These are phyloP conservation scores for Epichloe coenophiala DNA, from an alignment of 2,329 filamentous ascomycete species.

Conservation along the genomic window DNA sequence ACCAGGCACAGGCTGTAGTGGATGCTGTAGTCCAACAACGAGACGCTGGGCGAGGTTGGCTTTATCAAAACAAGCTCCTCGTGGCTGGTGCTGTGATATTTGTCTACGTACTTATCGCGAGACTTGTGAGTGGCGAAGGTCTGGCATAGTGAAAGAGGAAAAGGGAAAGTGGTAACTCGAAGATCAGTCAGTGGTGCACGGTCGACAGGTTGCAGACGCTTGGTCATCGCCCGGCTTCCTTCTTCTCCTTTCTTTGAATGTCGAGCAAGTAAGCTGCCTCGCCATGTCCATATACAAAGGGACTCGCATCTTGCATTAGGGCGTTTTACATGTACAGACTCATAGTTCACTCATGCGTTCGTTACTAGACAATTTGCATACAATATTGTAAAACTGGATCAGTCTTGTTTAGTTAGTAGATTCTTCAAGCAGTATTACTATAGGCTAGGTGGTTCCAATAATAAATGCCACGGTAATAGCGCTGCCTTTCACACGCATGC, in stretches of 20 bases:
- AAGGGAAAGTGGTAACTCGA: neutral
- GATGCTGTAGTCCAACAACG: slow-evolving; percentile 63
- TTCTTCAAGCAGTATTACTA: neutral
- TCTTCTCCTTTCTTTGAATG: neutral
- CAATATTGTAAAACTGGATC: neutral
- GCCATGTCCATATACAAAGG: neutral
- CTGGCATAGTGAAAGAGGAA: slow-evolving; percentile 7
- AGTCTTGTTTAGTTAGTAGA: neutral
- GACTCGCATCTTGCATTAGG: neutral
- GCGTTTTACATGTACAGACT: neutral
- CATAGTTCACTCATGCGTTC: neutral
- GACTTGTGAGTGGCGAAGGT: slow-evolving; percentile 47
- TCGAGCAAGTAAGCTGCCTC: neutral
- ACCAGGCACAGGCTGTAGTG: slow-evolving; percentile 58
- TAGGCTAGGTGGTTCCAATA: too few species aligned
- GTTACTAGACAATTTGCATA: neutral
- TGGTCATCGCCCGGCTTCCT: neutral
- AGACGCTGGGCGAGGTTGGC: slow-evolving; percentile 71
- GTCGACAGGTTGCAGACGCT: neutral
- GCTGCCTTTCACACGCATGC: too few species aligned
- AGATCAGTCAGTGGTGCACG: neutral
- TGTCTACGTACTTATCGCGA: slow-evolving; percentile 71
- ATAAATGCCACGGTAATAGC: too few species aligned
- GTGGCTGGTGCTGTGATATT: slow-evolving; percentile 60
- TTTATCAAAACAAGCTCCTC: slow-evolving; percentile 65